Percentiles rank a stretch among this genome's conserved stretches.
These are phyloP conservation scores for Aureobasidium sp. DNA, from an alignment of 2,329 filamentous ascomycete species.

Conservation along the genomic window DNA sequence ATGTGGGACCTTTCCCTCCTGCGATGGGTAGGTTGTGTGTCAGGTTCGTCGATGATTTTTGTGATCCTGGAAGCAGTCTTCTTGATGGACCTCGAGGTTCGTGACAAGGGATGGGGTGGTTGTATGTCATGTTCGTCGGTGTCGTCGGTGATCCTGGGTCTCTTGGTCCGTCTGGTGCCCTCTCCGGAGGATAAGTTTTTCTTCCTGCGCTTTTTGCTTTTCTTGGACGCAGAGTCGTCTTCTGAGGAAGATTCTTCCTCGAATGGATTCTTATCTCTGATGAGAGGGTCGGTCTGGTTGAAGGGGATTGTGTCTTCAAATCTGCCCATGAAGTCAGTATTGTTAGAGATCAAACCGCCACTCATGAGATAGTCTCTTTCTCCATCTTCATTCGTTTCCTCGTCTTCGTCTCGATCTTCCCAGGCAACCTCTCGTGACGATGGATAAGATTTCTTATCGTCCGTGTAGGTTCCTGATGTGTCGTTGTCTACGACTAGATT, in stretches of 20 bases:
- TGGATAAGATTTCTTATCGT: not conserved
- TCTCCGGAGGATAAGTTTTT: not conserved
- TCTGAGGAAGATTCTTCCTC: not conserved
- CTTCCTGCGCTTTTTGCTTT: not conserved
- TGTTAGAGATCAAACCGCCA: not conserved
- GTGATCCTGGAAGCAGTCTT: not conserved
- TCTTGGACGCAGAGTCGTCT: not conserved
- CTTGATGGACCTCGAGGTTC: no score
- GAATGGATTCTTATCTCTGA: not conserved
- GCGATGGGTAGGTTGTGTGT: no score
- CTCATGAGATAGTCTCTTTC: not conserved
- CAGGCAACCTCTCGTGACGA: not conserved
- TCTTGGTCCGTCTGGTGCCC: not conserved
- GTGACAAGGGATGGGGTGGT: no score
- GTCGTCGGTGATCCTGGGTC: not conserved
- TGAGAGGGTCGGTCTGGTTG: not conserved
- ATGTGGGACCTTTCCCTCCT: no score
- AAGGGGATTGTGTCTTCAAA: not conserved
- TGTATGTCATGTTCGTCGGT: not conserved
- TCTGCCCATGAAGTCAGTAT: not conserved
- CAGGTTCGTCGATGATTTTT: not conserved
- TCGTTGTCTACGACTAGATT: not conserved
- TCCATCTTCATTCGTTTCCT: not conserved
- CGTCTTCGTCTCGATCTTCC: not conserved
- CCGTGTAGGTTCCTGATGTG: not conserved